Base-by-base conservation (phyloP, 2,329 filamentous ascomycete species). In the Ascochyta rabiei region DNA sequence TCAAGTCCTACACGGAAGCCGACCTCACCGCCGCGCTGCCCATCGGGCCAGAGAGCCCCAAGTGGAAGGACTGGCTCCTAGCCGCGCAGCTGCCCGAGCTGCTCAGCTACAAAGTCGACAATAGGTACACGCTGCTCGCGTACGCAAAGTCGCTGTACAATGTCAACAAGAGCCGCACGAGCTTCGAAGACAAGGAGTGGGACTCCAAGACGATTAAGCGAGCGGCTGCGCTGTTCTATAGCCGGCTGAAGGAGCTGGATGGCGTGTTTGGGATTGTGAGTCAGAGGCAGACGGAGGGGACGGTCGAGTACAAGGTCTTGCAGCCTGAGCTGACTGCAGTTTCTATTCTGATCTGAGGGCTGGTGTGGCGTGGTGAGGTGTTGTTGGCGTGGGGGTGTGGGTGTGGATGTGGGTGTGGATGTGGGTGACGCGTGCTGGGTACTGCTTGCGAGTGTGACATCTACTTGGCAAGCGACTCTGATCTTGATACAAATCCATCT, bases 41-140 rank as follows among this genome's bases (percentile, higher is more conserved):
- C 18, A 56, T 56, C 13, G 48, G 48, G 8, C 4, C 34, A 0
- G 48, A 52, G 1, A 23, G 21, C n/a, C 33, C 40, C 3, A 56
- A 52, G n/a, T 56, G 53, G 53, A 56, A 56, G n/a, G 53, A 56
- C 28, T 56, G 53, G 53, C 35, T 56, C 0, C 48, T 56, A 2
- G 53, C 53, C 3, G 53, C 53, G 2, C 53, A 56, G 34, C 21
- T 56, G 1, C 53, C 53, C 7, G 53, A 56, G 33, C 39, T 56
- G 5, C 48, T 56, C 26, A 56, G 53, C 34, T 56, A 44, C 44
- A 48, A 45, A 9, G 53, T 56, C 23, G 53, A 56, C 4, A 45
- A 37, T 7, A 16, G 28, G 18, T 56, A 56, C 34, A 56, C 51
- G 28, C 10, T 56, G 24, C 48, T 56, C 13, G 48, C 53, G 9